These are phyloP conservation scores for Diaporthe ampelina DNA, from an alignment of 2,329 filamentous ascomycete genomes.

Conservation along the genomic window DNA sequence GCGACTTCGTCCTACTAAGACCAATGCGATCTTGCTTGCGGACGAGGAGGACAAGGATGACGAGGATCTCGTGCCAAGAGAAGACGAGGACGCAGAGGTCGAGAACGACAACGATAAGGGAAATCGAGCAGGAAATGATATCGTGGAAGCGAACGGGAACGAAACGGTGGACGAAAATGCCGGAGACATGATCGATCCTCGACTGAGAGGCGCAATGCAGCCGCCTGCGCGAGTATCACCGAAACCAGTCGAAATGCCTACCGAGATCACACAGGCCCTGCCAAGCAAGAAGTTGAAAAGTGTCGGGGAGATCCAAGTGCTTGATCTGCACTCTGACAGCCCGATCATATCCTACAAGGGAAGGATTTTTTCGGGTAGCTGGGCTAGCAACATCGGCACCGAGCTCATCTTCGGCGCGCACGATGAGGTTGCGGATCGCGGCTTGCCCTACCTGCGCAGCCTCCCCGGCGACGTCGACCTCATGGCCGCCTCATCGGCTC, in stretches of 20 bases:
- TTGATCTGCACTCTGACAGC: conserved; percentile 83
- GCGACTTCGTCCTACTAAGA: conserved; percentile 39
- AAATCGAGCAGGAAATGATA: conserved; percentile 36
- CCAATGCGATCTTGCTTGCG: conserved; percentile 41
- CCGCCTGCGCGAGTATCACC: conserved; percentile 25
- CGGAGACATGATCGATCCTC: conserved; percentile 38
- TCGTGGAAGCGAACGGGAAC: conserved; percentile 15
- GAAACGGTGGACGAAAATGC: conserved; percentile 32
- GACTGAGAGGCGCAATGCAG: conserved; percentile 24
- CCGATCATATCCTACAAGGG: conserved; percentile 86
- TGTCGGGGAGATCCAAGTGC: conserved; percentile 75
- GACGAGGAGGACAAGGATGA: conserved; percentile 43
- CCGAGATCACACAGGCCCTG: not conserved
- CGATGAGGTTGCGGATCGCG: conserved; percentile 51
- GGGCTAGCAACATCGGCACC: conserved; percentile 87
- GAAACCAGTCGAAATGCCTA: conserved; percentile 35
- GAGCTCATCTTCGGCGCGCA: conserved; percentile 79
- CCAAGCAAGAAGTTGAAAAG: conserved; percentile 30
- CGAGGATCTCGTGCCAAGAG: conserved; percentile 35
- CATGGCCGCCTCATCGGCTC: conserved; percentile 77
- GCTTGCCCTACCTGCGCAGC: conserved; percentile 63
- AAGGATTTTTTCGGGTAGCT: conserved; percentile 82
- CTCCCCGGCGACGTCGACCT: conserved; percentile 75
- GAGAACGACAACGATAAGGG: conserved; percentile 41
- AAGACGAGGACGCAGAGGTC: conserved; percentile 38